Evolutionary conservation across 2,329 filamentous ascomycete species (phyloP).

Genomic region (Trematosphaeria pertusa): DNA sequence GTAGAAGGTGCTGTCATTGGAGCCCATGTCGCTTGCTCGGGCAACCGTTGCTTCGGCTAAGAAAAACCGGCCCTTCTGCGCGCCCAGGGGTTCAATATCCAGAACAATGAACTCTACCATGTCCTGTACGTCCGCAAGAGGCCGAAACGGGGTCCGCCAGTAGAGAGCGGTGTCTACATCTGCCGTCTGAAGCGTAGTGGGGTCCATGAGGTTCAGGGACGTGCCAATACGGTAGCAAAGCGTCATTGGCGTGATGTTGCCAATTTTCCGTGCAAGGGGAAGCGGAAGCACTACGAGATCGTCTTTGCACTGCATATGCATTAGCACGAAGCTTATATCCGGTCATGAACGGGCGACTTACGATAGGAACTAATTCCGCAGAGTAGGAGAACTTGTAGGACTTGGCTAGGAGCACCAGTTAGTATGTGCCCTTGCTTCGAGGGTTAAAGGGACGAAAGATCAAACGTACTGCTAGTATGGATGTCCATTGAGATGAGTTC

Average conservation of each 20-base stretch:
- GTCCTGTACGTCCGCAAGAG: conserved; percentile 82
- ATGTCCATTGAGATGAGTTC: conserved; percentile 93
- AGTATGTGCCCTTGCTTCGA: too few relatives aligned
- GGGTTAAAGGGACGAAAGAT: too few relatives aligned
- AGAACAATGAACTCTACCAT: conserved; percentile 93
- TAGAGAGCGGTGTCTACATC: conserved; percentile 84
- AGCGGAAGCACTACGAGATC: conserved; percentile 93
- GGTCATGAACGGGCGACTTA: conserved; percentile 10
- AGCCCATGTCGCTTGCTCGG: conserved; percentile 82
- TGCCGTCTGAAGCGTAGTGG: conserved; percentile 86
- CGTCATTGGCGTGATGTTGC: conserved; percentile 86
- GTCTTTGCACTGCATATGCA: conserved; percentile 73
- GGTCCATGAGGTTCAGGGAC: conserved; percentile 86
- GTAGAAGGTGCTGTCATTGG: conserved; percentile 88
- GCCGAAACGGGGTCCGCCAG: conserved; percentile 87
- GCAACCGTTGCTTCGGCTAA: conserved; percentile 90
- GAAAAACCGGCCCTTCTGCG: conserved; percentile 79
- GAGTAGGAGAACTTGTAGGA: conserved; percentile 96
- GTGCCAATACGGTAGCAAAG: conserved; percentile 91
- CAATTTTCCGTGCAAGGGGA: conserved; percentile 82
- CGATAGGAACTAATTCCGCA: conserved; percentile 84
- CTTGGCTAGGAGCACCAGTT: too few relatives aligned
- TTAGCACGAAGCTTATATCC: conserved; percentile 8
- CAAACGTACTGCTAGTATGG: conserved; percentile 88
- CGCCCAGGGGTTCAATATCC: conserved; percentile 84